Conservation (phyloP, 352 stramenopile genomes). For the Phytopythium oedochilum region DNA sequence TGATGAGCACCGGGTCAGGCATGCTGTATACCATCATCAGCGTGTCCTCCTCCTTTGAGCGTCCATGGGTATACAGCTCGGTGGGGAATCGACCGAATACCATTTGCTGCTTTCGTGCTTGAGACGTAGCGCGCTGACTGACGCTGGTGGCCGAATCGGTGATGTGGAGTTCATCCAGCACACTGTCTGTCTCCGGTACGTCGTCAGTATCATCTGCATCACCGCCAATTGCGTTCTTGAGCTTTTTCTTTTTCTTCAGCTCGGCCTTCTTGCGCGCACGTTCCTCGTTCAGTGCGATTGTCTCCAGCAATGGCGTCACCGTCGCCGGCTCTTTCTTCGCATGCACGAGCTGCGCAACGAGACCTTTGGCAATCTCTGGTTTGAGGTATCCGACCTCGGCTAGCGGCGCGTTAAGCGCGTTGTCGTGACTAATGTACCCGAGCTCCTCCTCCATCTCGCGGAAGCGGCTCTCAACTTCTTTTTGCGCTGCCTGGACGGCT, state of each 20-base stretch:
- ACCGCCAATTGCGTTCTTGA: slow-evolving; percentile 13
- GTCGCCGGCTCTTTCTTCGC: slow-evolving; percentile 50
- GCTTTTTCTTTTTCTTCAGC: slow-evolving; percentile 33
- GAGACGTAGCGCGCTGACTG: slow-evolving; percentile 18
- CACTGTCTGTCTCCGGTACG: slow-evolving; percentile 30
- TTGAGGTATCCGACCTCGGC: slow-evolving; percentile 53
- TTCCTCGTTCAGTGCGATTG: slow-evolving; percentile 55
- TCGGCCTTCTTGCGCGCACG: slow-evolving; percentile 37
- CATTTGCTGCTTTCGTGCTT: slow-evolving; percentile 54
- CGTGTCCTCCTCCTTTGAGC: slow-evolving; percentile 54
- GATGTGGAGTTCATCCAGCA: slow-evolving; percentile 51
- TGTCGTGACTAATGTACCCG: slow-evolving; percentile 50
- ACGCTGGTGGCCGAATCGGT: slow-evolving; percentile 30
- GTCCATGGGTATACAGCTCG: slow-evolving; percentile 56
- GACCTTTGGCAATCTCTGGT: slow-evolving; percentile 56
- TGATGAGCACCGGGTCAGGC: slow-evolving; percentile 41
- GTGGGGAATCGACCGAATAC: slow-evolving; percentile 53
- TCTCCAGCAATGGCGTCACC: slow-evolving; percentile 41
- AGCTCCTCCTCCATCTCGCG: slow-evolving; percentile 86
- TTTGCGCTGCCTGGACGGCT: slow-evolving; percentile 67
- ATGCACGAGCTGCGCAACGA: slow-evolving; percentile 48
- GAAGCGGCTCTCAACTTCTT: slow-evolving; percentile 80
- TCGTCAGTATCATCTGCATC: slow-evolving; percentile 12
- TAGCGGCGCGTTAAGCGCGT: slow-evolving; percentile 35
- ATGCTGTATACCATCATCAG: slow-evolving; percentile 42